Base-by-base conservation (phyloP, 2,329 filamentous ascomycete species). In the Zymoseptoria brevis region DNA sequence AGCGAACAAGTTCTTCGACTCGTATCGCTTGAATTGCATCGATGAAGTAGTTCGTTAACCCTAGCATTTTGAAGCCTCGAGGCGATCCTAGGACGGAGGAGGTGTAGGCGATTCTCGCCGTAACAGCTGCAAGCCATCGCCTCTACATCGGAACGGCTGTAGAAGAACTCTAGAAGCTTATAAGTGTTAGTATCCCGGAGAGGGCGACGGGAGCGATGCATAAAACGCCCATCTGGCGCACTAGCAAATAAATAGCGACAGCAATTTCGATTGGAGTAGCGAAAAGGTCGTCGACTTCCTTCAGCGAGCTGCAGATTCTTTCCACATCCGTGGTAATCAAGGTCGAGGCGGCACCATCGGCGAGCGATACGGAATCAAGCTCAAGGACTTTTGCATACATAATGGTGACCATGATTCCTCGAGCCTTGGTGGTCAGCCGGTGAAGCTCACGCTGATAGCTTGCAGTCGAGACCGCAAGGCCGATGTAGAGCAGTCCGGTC, bases 241-340 rank as follows among this genome's bases (percentile, higher is more conserved):
- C 45, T 11, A 66, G 52, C 5, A 67, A 54, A 30, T 57, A 64
- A 16, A 65, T 63, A 2, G 66, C 64, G 4, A 66, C 50, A 4
- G 55, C 66, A 19, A 67, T 62, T 30, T 67, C 64, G 6, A 67
- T 53, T 3, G 64, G 66, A n/a, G 64, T 60, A 11, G 64, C 63
- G 50, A 62, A 64, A 19, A 65, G 57, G 7, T 65, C 54, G 41
- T 66, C 61, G 11, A 63, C 56, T 3, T 57, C 48, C n/a, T 61
- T 55, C 35, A 63, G 56, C 3, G 58, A 60, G 30, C 41, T 54
- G n/a, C 56, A 57, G 11, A 67, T 56, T 41, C 63, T 57, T 11
- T 62, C 60, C 13, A 65, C 58, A 19, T 67, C 63, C 6, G 62
- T 60, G 50, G 60, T 67, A 54, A 66, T 62, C 2, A 66, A 53